These are phyloP conservation scores for Paracoccidioides lutzii DNA, from an alignment of 2,329 filamentous ascomycete genomes.

Conservation along the genomic window DNA sequence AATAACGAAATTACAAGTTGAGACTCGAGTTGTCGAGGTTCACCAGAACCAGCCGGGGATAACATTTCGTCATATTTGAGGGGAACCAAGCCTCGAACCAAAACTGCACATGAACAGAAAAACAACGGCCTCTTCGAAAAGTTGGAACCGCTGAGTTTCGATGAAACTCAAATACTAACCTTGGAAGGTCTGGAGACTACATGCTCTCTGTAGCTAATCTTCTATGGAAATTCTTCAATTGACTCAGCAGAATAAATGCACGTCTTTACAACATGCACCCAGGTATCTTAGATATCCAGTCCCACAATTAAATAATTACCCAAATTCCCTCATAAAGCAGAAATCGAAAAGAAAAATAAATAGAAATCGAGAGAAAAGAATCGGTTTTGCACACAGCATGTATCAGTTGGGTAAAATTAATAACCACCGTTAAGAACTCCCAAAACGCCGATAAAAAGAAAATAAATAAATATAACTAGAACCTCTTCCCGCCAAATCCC, in stretches of 20 bases:
- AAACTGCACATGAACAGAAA: no score
- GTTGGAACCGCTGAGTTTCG: no score
- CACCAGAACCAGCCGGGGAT: neutral
- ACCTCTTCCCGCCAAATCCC: conserved; percentile 20
- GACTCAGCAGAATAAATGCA: neutral
- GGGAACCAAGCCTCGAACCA: neutral
- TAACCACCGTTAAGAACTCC: neutral
- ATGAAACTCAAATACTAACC: neutral
- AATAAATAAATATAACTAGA: neutral
- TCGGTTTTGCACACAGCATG: neutral
- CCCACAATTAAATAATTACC: neutral
- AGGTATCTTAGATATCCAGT: neutral
- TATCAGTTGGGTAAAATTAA: neutral
- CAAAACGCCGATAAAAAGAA: conserved; percentile 2
- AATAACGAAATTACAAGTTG: neutral
- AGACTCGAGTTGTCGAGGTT: neutral
- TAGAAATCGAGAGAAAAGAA: no score
- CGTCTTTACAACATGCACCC: neutral
- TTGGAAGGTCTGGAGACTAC: neutral
- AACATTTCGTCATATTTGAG: conserved; percentile 3
- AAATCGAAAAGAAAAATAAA: neutral
- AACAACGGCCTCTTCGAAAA: no score
- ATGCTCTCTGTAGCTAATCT: neutral
- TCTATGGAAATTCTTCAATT: neutral
- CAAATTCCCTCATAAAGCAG: neutral